Conservation (phyloP, 495 filamentous ascomycete genomes). For the Tuber borchii region DNA sequence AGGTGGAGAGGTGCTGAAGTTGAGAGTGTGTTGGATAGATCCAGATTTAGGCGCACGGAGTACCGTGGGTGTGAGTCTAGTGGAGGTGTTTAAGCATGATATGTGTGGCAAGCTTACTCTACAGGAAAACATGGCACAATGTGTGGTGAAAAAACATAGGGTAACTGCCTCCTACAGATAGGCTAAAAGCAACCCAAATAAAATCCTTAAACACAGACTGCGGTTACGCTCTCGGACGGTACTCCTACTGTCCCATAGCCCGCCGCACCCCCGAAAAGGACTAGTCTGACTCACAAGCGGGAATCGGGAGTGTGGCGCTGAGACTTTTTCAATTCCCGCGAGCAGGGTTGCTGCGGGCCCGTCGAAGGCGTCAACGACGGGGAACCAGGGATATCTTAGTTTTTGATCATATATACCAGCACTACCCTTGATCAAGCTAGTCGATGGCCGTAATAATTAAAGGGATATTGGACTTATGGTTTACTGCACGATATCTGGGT, state of each 20-base stretch:
- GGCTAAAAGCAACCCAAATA: background rate
- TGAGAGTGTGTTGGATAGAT: background rate
- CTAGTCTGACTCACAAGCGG: background rate
- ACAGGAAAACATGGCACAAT: background rate
- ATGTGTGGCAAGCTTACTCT: background rate
- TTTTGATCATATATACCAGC: background rate
- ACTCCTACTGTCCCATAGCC: background rate
- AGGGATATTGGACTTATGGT: background rate
- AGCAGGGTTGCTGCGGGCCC: background rate
- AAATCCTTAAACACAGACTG: background rate
- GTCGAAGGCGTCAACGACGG: background rate
- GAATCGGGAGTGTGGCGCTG: slow-evolving; percentile 34
- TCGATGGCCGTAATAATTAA: background rate
- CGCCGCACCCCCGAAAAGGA: background rate
- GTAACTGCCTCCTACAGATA: too few species aligned
- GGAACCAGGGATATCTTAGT: background rate
- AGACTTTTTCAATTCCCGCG: slow-evolving; percentile 13
- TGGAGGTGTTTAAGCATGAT: background rate
- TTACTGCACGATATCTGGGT: background rate
- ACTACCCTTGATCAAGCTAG: background rate
- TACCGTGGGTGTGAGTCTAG: background rate
- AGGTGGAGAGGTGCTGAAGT: background rate
- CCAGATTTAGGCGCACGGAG: background rate
- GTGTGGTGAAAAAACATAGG: background rate
- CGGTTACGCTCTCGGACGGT: background rate